These are phyloP conservation scores for Annona cherimola DNA, from an alignment of 164 flowering plant genomes.

Conservation along the genomic window DNA sequence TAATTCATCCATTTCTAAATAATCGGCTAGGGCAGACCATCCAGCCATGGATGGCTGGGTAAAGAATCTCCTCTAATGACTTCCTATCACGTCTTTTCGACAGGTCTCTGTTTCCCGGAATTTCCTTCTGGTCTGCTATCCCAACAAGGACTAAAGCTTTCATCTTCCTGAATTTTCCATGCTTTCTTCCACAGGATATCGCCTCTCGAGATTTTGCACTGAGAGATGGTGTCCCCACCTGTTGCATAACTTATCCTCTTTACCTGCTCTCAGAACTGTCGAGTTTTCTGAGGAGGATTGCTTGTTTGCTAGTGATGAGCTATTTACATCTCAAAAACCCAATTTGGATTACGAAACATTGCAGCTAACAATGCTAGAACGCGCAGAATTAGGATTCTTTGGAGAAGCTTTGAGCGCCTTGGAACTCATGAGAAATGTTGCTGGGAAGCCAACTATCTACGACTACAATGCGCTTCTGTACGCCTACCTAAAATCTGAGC, in stretches of 20 bases:
- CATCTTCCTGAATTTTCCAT: slow-evolving; percentile 1
- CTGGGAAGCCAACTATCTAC: slow-evolving; percentile 34
- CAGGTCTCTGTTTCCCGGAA: neutral
- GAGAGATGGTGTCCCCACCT: neutral
- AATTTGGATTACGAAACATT: neutral
- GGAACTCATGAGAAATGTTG: slow-evolving; percentile 23
- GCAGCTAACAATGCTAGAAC: slow-evolving; percentile 21
- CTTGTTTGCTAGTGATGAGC: neutral
- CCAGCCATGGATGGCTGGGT: too few species aligned
- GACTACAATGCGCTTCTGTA: slow-evolving; percentile 44
- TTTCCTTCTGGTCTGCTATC: neutral
- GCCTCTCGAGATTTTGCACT: slow-evolving; percentile 10
- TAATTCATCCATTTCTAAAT: too few species aligned
- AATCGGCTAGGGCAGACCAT: too few species aligned
- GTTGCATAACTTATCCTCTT: slow-evolving; percentile 5
- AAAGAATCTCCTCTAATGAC: too few species aligned
- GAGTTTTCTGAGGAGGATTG: slow-evolving; percentile 10
- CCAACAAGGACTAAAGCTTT: neutral
- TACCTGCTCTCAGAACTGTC: slow-evolving; percentile 1
- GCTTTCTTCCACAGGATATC: slow-evolving; percentile 3
- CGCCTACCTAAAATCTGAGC: slow-evolving; percentile 26
- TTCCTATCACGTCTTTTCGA: neutral
- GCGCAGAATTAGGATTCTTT: slow-evolving; percentile 30
- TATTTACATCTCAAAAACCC: neutral
- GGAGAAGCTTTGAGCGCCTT: slow-evolving; percentile 27